Evolutionary conservation across 345 rosid genomes (phyloP), one percentile per base, ranked within the genome.

Genomic region (Rubroshorea leprosula): DNA sequence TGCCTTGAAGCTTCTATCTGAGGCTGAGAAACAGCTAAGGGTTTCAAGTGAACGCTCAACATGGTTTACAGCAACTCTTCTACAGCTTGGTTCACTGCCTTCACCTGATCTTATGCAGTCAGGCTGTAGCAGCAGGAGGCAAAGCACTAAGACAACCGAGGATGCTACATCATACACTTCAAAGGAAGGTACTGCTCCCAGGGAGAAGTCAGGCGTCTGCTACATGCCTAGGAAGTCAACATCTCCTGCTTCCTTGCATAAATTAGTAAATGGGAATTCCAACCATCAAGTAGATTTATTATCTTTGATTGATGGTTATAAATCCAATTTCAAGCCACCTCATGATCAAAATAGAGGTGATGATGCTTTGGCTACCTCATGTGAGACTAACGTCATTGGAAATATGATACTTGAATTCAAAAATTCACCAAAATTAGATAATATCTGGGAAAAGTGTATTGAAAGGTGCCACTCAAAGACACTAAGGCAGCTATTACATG

Each of bases 1-100:
- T 80, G 91, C 99, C 45, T 71, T 93, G 66, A 93, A 83, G 83
- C 97, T 93, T 74, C 97, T 93, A 54, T 89, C 97, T 0, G 97
- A 89, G 63, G 89, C 99, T 14, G 96, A 89, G 87, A 93, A 85
- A 70, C 99, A 87, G 68, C 73, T 93, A 46, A 65, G 94, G 58
- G 80, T 82, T 65, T 83, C 97, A 51, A 93, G 74, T 64, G 99
- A 93, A 68, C 94, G 96, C 53, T 87, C 94, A 25, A 93, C 96
- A 19, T 93, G 99, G 99, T 89, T 93, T 79, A 89, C 97, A 3
- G 96, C 97, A 19, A 87, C 94, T 27, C 76, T 93, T 31, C 72
- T 93, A 57, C 99, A 89, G 85, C 94, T 93, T 53, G 94, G 97
- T 54, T 93, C 96, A 10, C 70, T 81, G 67, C 80, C 90, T 67